Evolutionary conservation across 2,329 filamentous ascomycete genomes (phyloP).

Genomic region (Fusarium mundagurra): DNA sequence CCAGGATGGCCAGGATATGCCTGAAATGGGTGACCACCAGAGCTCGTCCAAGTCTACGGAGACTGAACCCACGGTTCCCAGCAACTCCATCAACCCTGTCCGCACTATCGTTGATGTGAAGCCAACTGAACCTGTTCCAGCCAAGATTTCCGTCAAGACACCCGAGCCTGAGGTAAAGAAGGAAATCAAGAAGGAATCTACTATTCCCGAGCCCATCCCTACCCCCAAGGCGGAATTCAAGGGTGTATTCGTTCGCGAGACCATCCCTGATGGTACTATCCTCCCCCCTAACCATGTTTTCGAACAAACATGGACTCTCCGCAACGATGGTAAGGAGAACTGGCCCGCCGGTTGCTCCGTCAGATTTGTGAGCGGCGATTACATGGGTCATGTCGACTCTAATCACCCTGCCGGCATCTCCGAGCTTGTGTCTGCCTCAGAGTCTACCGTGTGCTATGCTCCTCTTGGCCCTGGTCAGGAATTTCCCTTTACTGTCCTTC

Average conservation of each 20-base stretch:
- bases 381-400: slow-evolving; percentile 92
- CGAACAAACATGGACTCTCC: slow-evolving; percentile 89
- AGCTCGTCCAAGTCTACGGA: slow-evolving; percentile 62
- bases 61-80: slow-evolving; percentile 53
- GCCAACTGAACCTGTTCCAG: slow-evolving; percentile 60
- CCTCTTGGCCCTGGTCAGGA: slow-evolving; percentile 78
- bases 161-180: slow-evolving; percentile 16
- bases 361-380: slow-evolving; percentile 91
- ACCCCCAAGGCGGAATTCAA: slow-evolving; percentile 49
- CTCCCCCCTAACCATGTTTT: slow-evolving; percentile 78
- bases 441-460: slow-evolving; percentile 80
- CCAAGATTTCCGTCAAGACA: slow-evolving; percentile 9
- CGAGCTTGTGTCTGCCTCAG: slow-evolving; percentile 80
- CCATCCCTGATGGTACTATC: slow-evolving; percentile 79
- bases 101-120: slow-evolving; percentile 79
- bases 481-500: slow-evolving; percentile 81
- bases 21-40: slow-evolving; percentile 74
- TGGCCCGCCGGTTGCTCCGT: slow-evolving; percentile 94
- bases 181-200: slow-evolving; percentile 40
- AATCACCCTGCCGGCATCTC: slow-evolving; percentile 80
- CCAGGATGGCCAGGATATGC: slow-evolving; percentile 70
- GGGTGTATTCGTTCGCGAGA: slow-evolving; percentile 79
- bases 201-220: slow-evolving; percentile 32
- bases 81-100: slow-evolving; percentile 62
- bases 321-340: slow-evolving; percentile 78